Evolutionary conservation across 225 moss, liverwort and hornwort genomes (phyloP).

Genomic region (Sphagnum contortum): DNA sequence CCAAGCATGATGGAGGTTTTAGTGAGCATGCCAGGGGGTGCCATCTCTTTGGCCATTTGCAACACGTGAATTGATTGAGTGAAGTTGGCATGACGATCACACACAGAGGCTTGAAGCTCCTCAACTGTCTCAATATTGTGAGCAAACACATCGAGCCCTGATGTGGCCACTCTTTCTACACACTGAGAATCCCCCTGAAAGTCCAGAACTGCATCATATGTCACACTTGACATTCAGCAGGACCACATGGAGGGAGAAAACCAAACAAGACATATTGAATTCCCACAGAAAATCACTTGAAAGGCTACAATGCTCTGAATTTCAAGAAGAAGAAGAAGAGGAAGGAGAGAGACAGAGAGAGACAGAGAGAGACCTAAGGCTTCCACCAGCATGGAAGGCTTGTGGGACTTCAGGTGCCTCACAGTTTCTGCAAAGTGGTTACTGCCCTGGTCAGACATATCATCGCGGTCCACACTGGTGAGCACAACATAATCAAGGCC

Average conservation of each 20-base stretch:
- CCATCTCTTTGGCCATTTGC: slow-evolving; percentile 77
- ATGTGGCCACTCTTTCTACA: slow-evolving; percentile 87
- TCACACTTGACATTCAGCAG: not conserved
- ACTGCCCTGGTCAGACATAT: no score
- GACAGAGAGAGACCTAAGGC: no score
- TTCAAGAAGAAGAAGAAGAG: not conserved
- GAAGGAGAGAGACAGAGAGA: not conserved
- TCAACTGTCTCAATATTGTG: slow-evolving; percentile 98
- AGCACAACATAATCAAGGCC: slow-evolving; percentile 91
- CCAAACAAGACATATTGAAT: no score
- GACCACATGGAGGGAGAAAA: not conserved
- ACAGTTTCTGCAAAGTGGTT: no score
- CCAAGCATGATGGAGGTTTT: slow-evolving; percentile 99
- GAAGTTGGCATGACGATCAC: slow-evolving; percentile 95
- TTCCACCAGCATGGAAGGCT: no score
- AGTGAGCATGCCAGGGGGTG: slow-evolving; percentile 83
- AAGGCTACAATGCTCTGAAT: not conserved
- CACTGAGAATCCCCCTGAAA: slow-evolving; percentile 84
- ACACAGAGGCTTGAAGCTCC: slow-evolving; percentile 82
- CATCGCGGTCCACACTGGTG: slow-evolving; percentile 95
- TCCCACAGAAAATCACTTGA: not conserved
- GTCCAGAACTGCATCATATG: slow-evolving; percentile 97
- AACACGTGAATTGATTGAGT: slow-evolving; percentile 90
- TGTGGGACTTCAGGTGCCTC: no score
- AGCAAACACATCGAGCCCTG: slow-evolving; percentile 92